Conservation (phyloP, 1,284 basidiomycete genomes). For the Singerocomus rubriflavus region DNA sequence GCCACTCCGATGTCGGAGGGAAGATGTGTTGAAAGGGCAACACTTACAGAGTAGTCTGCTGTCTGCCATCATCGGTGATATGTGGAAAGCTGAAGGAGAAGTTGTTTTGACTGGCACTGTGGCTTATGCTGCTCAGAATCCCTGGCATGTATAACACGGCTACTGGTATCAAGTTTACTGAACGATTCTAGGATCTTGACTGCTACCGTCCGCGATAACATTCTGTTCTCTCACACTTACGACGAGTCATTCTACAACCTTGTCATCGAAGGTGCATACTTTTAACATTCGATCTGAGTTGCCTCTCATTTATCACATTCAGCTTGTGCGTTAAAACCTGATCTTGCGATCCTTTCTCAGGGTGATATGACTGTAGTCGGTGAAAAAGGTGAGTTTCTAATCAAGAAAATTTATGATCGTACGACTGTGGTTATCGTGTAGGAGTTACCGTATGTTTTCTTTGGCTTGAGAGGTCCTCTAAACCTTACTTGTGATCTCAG, state of each 20-base stretch:
- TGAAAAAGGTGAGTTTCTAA: constrained; percentile 37
- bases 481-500: too few relatives aligned
- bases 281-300: neutral
- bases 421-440: constrained; percentile 4
- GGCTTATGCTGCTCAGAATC: constrained; percentile 89
- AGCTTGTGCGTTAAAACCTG: constrained; percentile 86
- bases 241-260: constrained; percentile 75
- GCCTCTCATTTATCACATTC: neutral
- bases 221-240: constrained; percentile 86
- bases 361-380: constrained; percentile 79
- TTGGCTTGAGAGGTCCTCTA: too few relatives aligned
- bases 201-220: constrained; percentile 83
- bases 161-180: constrained; percentile 1
- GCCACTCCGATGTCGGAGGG: neutral
- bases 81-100: constrained; percentile 74
- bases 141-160: constrained; percentile 55
- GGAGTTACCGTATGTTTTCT: constrained; percentile 29
- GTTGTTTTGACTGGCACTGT: constrained; percentile 71
- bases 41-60: constrained; percentile 72
- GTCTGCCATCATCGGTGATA: constrained; percentile 84
- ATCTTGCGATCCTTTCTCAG: constrained; percentile 70
- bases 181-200: constrained; percentile 65
- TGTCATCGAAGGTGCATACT: constrained; percentile 64
- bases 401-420: too few relatives aligned
- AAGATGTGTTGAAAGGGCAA: neutral